phyloP scores from a whole-genome alignment of 305 asterid genomes.

The Stenogyne calaminthoides region DNA sequence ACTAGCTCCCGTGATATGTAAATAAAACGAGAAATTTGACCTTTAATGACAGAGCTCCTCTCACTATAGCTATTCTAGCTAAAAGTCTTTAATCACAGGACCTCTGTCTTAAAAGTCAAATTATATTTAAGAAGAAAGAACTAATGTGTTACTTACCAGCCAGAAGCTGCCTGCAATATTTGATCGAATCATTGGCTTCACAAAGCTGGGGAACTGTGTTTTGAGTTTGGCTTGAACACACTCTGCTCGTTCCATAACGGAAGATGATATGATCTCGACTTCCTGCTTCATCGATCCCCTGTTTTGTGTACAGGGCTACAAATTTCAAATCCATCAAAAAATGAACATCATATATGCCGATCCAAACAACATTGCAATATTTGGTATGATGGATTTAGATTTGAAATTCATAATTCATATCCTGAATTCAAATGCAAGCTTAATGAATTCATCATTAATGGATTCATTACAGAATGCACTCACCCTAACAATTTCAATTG shows the following conservation, averaged over 20 bases:
- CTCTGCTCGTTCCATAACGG: conserved; percentile 34
- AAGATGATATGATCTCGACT: conserved; percentile 15
- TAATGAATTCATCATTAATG: background rate
- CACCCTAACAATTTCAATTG: background rate
- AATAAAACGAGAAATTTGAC: too few species aligned
- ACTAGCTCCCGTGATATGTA: too few species aligned
- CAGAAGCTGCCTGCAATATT: conserved; percentile 44
- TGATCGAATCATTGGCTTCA: conserved; percentile 42
- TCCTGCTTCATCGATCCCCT: background rate
- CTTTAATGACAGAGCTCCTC: too few species aligned
- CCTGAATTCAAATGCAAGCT: background rate
- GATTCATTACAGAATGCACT: background rate
- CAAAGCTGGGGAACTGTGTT: conserved; percentile 38
- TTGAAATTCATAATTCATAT: background rate
- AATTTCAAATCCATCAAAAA: too few species aligned
- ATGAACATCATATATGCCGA: too few species aligned
- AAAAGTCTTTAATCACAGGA: too few species aligned
- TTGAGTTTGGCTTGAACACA: conserved; percentile 37
- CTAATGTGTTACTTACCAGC: conserved; percentile 36
- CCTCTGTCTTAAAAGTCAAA: too few species aligned
- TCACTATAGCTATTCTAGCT: too few species aligned
- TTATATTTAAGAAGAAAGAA: background rate
- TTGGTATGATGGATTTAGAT: background rate
- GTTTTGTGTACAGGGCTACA: background rate
- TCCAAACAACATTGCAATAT: background rate